Percentiles rank a stretch among this genome's conserved stretches.
These are phyloP conservation scores for Naematelia aurantialba DNA, from an alignment of 768 basidiomycete genomes.

Conservation along the genomic window DNA sequence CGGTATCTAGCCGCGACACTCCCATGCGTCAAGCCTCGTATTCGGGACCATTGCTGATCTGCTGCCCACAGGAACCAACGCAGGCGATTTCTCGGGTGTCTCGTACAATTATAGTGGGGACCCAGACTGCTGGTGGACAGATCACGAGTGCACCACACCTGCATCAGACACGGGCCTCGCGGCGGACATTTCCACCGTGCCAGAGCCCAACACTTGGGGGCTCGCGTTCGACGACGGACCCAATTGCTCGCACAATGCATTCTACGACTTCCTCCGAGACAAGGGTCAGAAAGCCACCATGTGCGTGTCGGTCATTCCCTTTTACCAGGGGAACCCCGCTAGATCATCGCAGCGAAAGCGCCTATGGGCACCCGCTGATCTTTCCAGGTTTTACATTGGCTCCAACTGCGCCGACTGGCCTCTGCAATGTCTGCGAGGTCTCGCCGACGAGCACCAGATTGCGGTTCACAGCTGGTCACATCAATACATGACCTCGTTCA, in stretches of 20 bases:
- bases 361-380: too few species aligned
- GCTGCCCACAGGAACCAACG: slow-evolving; percentile 41
- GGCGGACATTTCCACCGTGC: slow-evolving; percentile 44
- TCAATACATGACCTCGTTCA: slow-evolving; percentile 65
- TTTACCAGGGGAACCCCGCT: background rate
- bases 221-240: slow-evolving; percentile 52
- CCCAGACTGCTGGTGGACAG: slow-evolving; percentile 53
- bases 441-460: slow-evolving; percentile 50
- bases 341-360: too few species aligned
- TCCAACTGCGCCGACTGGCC: slow-evolving; percentile 54
- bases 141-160: slow-evolving; percentile 38
- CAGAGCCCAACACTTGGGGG: slow-evolving; percentile 50
- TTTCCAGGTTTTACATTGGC: slow-evolving; percentile 52
- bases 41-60: background rate
- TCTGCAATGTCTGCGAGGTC: slow-evolving; percentile 49
- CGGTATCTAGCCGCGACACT: too few species aligned
- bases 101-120: slow-evolving; percentile 35
- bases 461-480: slow-evolving; percentile 46
- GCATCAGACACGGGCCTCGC: slow-evolving; percentile 27
- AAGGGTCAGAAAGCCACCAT: slow-evolving; percentile 51
- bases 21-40: too few species aligned
- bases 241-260: slow-evolving; percentile 51
- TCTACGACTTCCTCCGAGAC: slow-evolving; percentile 50
- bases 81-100: slow-evolving; percentile 45
- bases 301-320: slow-evolving; percentile 20